Conservation (phyloP, 2,329 filamentous ascomycete species). For the Chaetomiaceae sp. region DNA sequence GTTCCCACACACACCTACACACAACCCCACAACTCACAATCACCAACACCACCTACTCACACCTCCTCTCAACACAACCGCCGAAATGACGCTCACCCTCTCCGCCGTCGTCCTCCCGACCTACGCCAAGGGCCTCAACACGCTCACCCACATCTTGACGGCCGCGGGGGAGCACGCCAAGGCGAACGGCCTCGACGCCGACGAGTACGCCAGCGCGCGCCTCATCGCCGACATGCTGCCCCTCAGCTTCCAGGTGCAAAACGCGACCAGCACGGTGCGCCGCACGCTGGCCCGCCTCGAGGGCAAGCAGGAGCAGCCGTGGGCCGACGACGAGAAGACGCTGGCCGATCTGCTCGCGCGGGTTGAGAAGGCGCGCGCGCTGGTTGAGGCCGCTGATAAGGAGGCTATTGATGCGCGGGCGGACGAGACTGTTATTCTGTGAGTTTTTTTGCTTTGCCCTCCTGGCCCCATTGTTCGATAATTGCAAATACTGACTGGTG, state of each 20-base stretch:
- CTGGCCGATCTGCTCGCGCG: slow-evolving; percentile 14
- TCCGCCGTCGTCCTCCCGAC: slow-evolving; percentile 28
- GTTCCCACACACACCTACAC: no score
- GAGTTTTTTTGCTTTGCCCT: not conserved
- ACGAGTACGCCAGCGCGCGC: slow-evolving; percentile 28
- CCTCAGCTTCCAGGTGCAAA: slow-evolving; percentile 33
- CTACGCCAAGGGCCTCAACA: slow-evolving; percentile 30
- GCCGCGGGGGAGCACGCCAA: slow-evolving; percentile 27
- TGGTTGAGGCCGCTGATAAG: not conserved
- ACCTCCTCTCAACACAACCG: not conserved
- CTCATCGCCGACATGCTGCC: slow-evolving; percentile 33
- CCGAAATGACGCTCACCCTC: slow-evolving; percentile 26
- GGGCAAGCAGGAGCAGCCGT: slow-evolving; percentile 11
- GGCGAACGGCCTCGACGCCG: slow-evolving; percentile 24
- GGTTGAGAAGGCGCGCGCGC: not conserved
- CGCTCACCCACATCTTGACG: slow-evolving; percentile 29
- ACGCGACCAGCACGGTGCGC: slow-evolving; percentile 27
- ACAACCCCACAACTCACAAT: no score
- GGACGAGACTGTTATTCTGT: not conserved
- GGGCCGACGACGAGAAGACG: slow-evolving; percentile 23
- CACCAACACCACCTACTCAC: no score
- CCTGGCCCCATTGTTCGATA: no score
- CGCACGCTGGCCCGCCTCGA: slow-evolving; percentile 26
- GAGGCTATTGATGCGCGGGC: not conserved
- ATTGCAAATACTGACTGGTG: no score